Percentiles rank a stretch among this genome's conserved stretches.
These are phyloP conservation scores for Cordyceps militaris DNA, from an alignment of 2,329 filamentous ascomycete species.

Conservation along the genomic window DNA sequence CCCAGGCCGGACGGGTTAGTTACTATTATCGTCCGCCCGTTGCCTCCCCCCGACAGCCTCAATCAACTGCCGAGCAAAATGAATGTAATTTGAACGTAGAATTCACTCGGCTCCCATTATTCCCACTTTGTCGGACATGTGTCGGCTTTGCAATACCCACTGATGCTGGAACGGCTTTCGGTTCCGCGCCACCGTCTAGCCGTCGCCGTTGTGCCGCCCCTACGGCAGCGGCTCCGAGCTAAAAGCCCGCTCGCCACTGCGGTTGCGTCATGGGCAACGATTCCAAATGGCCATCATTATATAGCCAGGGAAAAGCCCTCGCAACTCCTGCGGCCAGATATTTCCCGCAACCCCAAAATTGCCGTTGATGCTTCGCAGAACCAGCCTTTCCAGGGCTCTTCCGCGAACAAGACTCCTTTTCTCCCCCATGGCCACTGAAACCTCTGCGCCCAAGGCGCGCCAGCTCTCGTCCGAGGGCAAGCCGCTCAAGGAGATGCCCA, in stretches of 20 bases:
- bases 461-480: constrained; percentile 21
- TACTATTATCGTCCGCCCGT: no score
- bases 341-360: not conserved
- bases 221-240: not conserved
- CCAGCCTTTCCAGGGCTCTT: constrained; percentile 5
- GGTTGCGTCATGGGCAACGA: constrained; percentile 8
- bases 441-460: not conserved
- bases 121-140: not conserved
- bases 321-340: not conserved
- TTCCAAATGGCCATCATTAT: constrained; percentile 1
- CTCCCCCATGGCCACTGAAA: constrained; percentile 7
- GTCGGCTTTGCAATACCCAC: not conserved
- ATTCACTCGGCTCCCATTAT: not conserved
- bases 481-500: constrained; percentile 50
- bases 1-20: no score
- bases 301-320: not conserved
- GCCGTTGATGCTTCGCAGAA: constrained; percentile 12
- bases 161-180: constrained; percentile 2
- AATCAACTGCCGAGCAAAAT: no score
- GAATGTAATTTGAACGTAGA: not conserved
- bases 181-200: constrained; percentile 10
- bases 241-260: constrained; percentile 3
- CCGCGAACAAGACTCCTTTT: not conserved
- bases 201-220: not conserved
- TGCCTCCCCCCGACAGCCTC: not conserved